phyloP scores from a whole-genome alignment of 2,329 filamentous ascomycete genomes.

The Cryphonectria japonica region DNA sequence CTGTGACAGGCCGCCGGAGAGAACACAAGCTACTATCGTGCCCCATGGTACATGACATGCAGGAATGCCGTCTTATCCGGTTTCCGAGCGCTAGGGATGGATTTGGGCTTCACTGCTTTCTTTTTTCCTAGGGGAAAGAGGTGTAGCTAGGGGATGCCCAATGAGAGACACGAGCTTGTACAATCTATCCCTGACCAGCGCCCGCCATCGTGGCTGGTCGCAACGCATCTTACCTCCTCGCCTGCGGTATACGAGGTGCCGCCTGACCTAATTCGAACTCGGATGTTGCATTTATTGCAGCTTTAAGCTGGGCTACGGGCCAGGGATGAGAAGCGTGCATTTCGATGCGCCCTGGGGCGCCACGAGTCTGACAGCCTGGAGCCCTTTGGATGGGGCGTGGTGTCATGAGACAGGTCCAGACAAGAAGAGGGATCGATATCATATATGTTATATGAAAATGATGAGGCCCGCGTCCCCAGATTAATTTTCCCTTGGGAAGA shows the following conservation, averaged over 20 bases:
- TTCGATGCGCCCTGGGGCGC: neutral
- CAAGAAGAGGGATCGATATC: neutral
- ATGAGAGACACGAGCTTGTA: neutral
- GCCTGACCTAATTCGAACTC: constrained; percentile 5
- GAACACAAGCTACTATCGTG: neutral
- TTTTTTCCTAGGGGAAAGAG: neutral
- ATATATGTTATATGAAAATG: neutral
- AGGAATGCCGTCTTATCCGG: neutral
- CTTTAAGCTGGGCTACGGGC: neutral
- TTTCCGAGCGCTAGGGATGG: neutral
- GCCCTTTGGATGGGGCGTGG: neutral
- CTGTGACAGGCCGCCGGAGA: neutral
- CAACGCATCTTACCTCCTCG: neutral
- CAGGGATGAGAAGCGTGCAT: constrained; percentile 7
- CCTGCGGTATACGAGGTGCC: constrained; percentile 12
- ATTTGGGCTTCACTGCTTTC: neutral
- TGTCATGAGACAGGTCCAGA: constrained; percentile 1
- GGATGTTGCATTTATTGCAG: constrained; percentile 7
- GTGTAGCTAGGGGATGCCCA: neutral
- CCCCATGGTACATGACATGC: neutral
- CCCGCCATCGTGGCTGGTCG: neutral
- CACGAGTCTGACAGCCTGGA: neutral
- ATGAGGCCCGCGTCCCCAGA: neutral
- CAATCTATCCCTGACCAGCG: neutral
- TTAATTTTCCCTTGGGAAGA: neutral